Percentiles rank a stretch among this genome's conserved stretches.
These are phyloP conservation scores for Tetraselmis striata DNA, from an alignment of 139 green algal species.

Conservation along the genomic window DNA sequence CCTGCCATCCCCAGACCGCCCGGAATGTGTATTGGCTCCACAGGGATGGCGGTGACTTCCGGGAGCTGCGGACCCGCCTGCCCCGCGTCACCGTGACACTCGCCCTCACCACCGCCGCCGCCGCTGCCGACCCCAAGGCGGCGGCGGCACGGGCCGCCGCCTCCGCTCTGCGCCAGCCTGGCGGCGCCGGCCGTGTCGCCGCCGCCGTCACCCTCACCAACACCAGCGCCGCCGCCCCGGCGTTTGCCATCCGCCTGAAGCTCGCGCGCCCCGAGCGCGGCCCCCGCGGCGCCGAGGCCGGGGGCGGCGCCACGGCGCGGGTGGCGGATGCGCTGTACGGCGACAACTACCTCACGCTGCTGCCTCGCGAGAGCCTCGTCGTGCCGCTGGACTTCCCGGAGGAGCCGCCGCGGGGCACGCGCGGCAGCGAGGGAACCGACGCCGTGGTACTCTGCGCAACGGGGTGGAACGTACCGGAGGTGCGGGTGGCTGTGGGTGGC, in stretches of 20 bases:
- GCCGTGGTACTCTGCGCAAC: too few relatives aligned
- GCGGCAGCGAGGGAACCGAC: too few relatives aligned
- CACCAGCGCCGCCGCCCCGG: too few relatives aligned
- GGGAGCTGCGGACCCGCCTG: neutral
- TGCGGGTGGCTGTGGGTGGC: too few relatives aligned
- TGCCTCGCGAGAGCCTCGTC: neutral
- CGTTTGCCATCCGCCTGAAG: neutral
- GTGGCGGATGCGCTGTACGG: neutral
- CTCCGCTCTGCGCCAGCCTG: neutral
- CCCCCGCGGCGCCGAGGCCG: neutral
- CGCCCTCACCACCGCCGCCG: neutral
- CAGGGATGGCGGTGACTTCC: neutral
- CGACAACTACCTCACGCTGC: neutral
- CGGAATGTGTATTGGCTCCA: neutral
- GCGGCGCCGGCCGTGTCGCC: too few relatives aligned
- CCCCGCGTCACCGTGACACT: neutral
- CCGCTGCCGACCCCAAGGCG: neutral
- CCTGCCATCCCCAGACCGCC: neutral
- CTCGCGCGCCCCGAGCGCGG: neutral
- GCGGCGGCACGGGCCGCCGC: too few relatives aligned
- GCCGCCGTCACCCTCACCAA: neutral
- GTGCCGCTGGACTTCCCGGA: neutral
- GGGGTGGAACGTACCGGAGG: too few relatives aligned
- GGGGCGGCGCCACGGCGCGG: too few relatives aligned
- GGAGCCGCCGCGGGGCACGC: too few relatives aligned